These are phyloP conservation scores for Saccharomycopsis javanensis DNA, from an alignment of 805 yeast species.

Conservation along the genomic window DNA sequence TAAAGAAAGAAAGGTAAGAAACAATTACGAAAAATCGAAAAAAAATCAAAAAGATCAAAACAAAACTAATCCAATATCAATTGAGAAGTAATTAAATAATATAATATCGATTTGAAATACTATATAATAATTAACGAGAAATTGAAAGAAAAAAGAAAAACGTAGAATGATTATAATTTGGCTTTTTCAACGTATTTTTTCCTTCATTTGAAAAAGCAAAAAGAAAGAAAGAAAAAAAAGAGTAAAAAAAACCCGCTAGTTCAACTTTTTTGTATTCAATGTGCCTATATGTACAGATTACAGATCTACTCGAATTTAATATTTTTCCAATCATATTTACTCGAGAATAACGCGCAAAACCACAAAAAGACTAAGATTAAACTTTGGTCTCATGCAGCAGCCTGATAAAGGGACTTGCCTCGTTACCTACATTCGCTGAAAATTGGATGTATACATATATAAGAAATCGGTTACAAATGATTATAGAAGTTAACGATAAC, in stretches of 20 bases:
- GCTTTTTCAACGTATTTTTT: background rate
- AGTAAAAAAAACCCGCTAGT: background rate
- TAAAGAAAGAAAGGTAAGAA: no score
- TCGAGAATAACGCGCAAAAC: background rate
- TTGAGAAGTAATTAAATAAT: no score
- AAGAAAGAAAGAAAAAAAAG: background rate
- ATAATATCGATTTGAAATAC: no score
- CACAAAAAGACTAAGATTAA: background rate
- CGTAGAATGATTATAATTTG: background rate
- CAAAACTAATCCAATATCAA: no score
- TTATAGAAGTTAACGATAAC: no score
- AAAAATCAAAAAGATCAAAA: no score
- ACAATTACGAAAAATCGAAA: no score
- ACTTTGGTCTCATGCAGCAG: background rate
- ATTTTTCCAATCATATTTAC: background rate
- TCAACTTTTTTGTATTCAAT: background rate
- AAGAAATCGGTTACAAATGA: no score
- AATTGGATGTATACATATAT: background rate
- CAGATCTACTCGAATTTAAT: background rate
- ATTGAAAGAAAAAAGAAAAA: background rate
- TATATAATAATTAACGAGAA: no score
- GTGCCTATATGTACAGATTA: background rate
- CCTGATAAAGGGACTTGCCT: background rate
- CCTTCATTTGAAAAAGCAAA: background rate
- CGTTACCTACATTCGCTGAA: background rate